Evolutionary conservation across 2,329 filamentous ascomycete genomes (phyloP).

Genomic region (Xylaria sp.): DNA sequence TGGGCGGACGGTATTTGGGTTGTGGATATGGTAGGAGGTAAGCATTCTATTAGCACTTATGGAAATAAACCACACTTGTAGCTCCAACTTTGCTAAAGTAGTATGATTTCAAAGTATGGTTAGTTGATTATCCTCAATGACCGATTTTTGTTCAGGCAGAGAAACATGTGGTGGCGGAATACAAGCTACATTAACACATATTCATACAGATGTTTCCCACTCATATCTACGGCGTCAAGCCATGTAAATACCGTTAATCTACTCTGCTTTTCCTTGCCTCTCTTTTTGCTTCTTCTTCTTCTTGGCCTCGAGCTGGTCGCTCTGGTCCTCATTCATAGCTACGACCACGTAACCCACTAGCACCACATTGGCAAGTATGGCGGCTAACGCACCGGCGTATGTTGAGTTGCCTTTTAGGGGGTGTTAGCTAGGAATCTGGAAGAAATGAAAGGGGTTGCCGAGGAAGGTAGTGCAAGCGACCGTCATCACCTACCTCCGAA

Average conservation of each 20-base stretch:
- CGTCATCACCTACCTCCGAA: slow-evolving; percentile 71
- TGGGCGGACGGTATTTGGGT: background rate
- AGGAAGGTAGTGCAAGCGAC: background rate
- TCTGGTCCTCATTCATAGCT: slow-evolving; percentile 84
- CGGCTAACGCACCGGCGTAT: slow-evolving; percentile 82
- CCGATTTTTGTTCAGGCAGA: too few species aligned
- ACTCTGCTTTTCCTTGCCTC: slow-evolving; percentile 27
- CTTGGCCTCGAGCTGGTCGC: slow-evolving; percentile 51
- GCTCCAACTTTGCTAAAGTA: background rate
- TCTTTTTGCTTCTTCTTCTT: slow-evolving; percentile 54
- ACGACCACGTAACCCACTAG: slow-evolving; percentile 89
- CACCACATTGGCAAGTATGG: slow-evolving; percentile 89
- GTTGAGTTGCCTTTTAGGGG: slow-evolving; percentile 79
- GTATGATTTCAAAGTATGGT: background rate
- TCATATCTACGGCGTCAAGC: background rate
- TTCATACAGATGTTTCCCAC: background rate
- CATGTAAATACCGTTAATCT: background rate
- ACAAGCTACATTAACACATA: background rate
- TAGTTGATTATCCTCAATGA: background rate
- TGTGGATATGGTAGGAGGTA: background rate
- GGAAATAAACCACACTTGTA: too few species aligned
- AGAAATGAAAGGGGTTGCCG: background rate
- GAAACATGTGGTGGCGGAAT: background rate
- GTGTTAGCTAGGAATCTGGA: background rate
- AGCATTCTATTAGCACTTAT: background rate